Evolutionary conservation across 2,329 filamentous ascomycete genomes (phyloP), one percentile per base, ranked within the genome.

Genomic region (Cordyceps tenuipes): DNA sequence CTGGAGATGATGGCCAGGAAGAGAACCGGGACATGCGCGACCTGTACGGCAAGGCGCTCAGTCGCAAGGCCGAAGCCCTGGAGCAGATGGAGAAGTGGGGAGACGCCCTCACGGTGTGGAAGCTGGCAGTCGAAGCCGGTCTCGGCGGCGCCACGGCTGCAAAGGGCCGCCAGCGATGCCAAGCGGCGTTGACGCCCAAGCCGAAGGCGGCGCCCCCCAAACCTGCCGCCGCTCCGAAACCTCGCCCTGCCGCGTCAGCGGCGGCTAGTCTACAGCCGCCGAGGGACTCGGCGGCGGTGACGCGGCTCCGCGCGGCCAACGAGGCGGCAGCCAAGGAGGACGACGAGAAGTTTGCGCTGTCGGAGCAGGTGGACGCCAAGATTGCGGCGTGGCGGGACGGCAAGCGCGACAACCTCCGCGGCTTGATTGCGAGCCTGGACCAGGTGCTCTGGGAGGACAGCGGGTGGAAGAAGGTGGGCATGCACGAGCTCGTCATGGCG

Each of bases 11-110:
- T 59, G 75, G 77, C n/a, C 75, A 75, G 46, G 81, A 85, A 39
- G 80, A 87, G 60, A 77, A 77, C 21, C 94, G 95, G 65, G 88
- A 93, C 52, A 96, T 99, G 90, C 88, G 85, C 64, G 92, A 96
- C 19, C 89, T 96, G 63, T 97, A 89, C 69, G 92, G 91, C 57
- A 99, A 97, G 73, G 93, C 93, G 0, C 77, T 97, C 34, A 93
- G 90, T 75, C 88, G 94, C 58, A 97, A 97, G 76, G 94, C 94
- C 0, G 94, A 99, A 74, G 94, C 91, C 1, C 79, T 97, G 8
- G 94, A 99, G 72, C 89, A 96, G 69, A 88, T 99, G 79, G 94
- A 99, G 75, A 90, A 88, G 70, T 99, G 93, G 93, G 75, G 77
- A 3, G 93, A 97, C 55, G 94, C 94, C 1, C 86, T 85, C 0